Percentiles rank a stretch among this genome's conserved stretches.
Evolutionary conservation across 176 grass and related monocot species (phyloP).

Genomic region (Melocanna baccifera): DNA sequence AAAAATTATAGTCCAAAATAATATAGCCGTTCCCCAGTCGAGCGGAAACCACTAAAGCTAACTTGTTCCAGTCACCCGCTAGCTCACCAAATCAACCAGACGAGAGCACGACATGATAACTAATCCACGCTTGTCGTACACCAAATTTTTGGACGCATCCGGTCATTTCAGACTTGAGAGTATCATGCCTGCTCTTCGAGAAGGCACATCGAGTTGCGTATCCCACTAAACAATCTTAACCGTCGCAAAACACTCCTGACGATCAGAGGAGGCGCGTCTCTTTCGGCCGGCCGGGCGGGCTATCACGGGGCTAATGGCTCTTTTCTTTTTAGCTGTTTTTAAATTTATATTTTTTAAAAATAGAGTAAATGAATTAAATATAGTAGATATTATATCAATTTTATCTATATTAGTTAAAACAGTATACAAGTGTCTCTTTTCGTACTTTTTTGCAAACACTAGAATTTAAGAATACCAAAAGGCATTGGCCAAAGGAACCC

Average conservation of each 20-base stretch:
- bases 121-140: not conserved
- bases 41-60: conserved; percentile 5
- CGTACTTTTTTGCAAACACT: no score
- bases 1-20: no score
- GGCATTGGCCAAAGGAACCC: no score
- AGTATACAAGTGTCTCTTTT: rapidly evolving
- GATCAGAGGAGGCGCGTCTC: not conserved
- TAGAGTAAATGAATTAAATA: no score
- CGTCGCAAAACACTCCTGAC: not conserved
- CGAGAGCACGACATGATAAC: not conserved
- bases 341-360: no score
- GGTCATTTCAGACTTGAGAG: not conserved
- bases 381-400: no score
- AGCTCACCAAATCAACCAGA: conserved; percentile 18
- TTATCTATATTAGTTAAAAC: no score
- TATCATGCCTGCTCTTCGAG: not conserved
- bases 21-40: not conserved
- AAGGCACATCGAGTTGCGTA: not conserved
- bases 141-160: not conserved
- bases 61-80: conserved; percentile 28
- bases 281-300: not conserved
- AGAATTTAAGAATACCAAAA: no score
- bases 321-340: no score
- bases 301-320: not conserved
- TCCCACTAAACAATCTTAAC: not conserved